These are phyloP conservation scores for Daldinia concentrica DNA, from an alignment of 495 filamentous ascomycete species.

Conservation along the genomic window DNA sequence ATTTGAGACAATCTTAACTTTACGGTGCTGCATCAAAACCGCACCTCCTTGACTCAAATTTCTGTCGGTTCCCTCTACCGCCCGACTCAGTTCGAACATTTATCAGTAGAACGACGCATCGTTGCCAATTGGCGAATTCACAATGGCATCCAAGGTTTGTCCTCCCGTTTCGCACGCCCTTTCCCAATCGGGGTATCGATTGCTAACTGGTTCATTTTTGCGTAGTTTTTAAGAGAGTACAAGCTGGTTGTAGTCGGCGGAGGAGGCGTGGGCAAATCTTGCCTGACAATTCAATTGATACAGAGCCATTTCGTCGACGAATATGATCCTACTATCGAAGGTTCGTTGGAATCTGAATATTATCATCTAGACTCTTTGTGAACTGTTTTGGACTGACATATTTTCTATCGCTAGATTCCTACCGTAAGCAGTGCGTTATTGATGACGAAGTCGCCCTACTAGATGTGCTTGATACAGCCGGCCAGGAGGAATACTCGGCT, in stretches of 20 bases:
- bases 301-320: slow-evolving; percentile 99
- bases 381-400: slow-evolving; percentile 4
- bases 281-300: slow-evolving; percentile 98
- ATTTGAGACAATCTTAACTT: slow-evolving; percentile 27
- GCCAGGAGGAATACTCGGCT: slow-evolving; percentile 98
- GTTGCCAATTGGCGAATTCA: slow-evolving; percentile 38
- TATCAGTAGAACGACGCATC: slow-evolving; percentile 12
- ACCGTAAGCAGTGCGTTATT: slow-evolving; percentile 99
- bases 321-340: slow-evolving; percentile 99
- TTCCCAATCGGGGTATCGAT: not conserved
- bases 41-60: slow-evolving; percentile 19
- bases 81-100: slow-evolving; percentile 1
- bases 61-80: slow-evolving; percentile 1
- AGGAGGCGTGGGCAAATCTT: slow-evolving; percentile 98
- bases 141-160: slow-evolving; percentile 59
- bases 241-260: slow-evolving; percentile 98
- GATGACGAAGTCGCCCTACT: slow-evolving; percentile 97
- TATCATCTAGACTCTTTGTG: not conserved
- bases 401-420: slow-evolving; percentile 76
- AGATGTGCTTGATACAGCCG: slow-evolving; percentile 97
- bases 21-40: slow-evolving; percentile 18
- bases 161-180: slow-evolving; percentile 14
- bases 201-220: slow-evolving; percentile 5
- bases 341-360: slow-evolving; percentile 59
- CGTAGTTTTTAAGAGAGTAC: slow-evolving; percentile 96